Conservation (phyloP, 768 basidiomycete species). For the Agrocybe praecox region DNA sequence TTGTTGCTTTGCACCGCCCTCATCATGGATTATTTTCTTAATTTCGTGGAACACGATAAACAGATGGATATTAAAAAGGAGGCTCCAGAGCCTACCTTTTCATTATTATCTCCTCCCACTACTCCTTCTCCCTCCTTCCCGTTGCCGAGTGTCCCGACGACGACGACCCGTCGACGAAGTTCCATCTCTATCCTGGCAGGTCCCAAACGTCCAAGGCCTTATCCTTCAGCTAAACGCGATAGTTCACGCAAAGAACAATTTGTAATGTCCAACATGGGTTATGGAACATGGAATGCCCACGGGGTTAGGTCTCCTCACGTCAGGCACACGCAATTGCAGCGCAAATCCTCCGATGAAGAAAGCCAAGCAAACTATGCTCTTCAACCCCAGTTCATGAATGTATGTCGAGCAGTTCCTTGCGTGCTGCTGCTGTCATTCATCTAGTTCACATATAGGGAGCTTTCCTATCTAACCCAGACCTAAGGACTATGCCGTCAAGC, state of each 20-base stretch:
- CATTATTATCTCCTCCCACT: slow-evolving; percentile 38
- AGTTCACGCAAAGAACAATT: slow-evolving; percentile 32
- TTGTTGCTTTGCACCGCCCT: slow-evolving; percentile 45
- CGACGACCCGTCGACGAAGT: slow-evolving; percentile 32
- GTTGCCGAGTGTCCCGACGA: slow-evolving; percentile 27
- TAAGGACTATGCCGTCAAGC: slow-evolving; percentile 40
- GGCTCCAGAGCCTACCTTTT: slow-evolving; percentile 31
- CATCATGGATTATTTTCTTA: slow-evolving; percentile 41
- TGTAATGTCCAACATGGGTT: slow-evolving; percentile 38
- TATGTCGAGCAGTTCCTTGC: slow-evolving; percentile 10
- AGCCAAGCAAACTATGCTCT: slow-evolving; percentile 32
- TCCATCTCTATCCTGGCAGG: slow-evolving; percentile 31
- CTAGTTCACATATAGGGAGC: slow-evolving; percentile 22
- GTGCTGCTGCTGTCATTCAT: background rate
- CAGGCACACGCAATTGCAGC: slow-evolving; percentile 31
- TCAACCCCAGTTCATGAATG: slow-evolving; percentile 38
- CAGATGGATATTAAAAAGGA: slow-evolving; percentile 50
- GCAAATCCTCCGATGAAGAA: slow-evolving; percentile 41
- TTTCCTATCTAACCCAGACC: slow-evolving; percentile 27
- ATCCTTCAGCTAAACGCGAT: slow-evolving; percentile 33
- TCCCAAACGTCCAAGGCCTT: slow-evolving; percentile 39
- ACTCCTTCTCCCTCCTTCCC: slow-evolving; percentile 27
- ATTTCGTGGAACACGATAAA: slow-evolving; percentile 23
- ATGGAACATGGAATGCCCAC: slow-evolving; percentile 32
- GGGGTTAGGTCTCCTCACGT: slow-evolving; percentile 29